These are phyloP conservation scores for Microdochium trichocladiopsis DNA, from an alignment of 2,329 filamentous ascomycete genomes.

Conservation along the genomic window DNA sequence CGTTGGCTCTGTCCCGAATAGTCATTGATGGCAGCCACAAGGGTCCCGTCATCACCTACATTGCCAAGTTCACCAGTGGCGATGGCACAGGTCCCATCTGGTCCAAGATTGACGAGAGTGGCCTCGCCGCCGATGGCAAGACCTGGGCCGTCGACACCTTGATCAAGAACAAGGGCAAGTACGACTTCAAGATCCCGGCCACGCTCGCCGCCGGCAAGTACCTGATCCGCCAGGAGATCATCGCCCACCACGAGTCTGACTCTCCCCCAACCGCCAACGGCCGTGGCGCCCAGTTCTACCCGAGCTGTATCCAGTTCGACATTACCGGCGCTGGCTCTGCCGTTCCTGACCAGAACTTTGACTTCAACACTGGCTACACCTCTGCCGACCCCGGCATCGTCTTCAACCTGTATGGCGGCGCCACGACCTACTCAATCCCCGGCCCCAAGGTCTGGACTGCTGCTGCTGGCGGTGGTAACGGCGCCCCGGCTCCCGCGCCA, in stretches of 20 bases:
- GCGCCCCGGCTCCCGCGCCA: conserved; percentile 2
- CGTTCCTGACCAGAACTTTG: conserved; percentile 32
- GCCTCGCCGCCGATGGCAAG: conserved; percentile 21
- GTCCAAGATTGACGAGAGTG: conserved; percentile 34
- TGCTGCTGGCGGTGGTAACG: conserved; percentile 7
- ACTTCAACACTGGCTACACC: conserved; percentile 48
- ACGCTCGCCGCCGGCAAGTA: conserved; percentile 42
- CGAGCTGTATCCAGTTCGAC: conserved; percentile 53
- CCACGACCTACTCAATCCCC: conserved; percentile 23
- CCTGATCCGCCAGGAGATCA: conserved; percentile 47
- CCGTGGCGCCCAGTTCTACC: conserved; percentile 46
- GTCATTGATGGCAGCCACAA: conserved; percentile 43
- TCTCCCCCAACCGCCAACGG: conserved; percentile 20
- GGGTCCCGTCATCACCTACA: conserved; percentile 46
- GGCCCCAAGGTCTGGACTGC: conserved; percentile 25
- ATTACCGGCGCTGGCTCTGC: conserved; percentile 46
- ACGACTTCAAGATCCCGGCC: conserved; percentile 37
- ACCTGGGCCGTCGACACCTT: conserved; percentile 38
- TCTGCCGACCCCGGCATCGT: conserved; percentile 48
- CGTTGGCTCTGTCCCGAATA: no score
- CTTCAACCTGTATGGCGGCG: conserved; percentile 47
- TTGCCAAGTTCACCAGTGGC: conserved; percentile 32
- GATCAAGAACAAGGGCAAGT: conserved; percentile 40
- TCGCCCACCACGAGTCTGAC: conserved; percentile 40
- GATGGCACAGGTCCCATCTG: conserved; percentile 43